phyloP scores from a whole-genome alignment of 2,329 filamentous ascomycete species.

The Reticulascus tulasneorum region DNA sequence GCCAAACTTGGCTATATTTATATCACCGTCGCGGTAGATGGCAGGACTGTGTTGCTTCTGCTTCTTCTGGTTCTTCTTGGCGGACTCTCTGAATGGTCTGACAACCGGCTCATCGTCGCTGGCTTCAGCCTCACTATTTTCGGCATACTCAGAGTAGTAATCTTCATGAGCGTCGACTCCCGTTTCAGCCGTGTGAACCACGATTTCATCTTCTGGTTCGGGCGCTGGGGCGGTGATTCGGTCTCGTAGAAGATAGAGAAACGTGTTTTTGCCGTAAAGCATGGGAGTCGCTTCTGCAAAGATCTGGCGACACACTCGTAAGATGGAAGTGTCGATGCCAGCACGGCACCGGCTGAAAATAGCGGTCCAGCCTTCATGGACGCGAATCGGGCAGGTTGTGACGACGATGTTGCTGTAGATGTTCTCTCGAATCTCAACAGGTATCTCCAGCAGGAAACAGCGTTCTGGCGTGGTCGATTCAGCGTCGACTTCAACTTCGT shows the following conservation, averaged over 20 bases:
- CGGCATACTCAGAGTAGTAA: conserved; percentile 2
- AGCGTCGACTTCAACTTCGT: no score
- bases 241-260: conserved; percentile 43
- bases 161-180: conserved; percentile 11
- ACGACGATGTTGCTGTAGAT: conserved; percentile 29
- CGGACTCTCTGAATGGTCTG: not conserved
- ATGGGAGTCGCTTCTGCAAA: conserved; percentile 33
- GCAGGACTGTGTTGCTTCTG: conserved; percentile 6
- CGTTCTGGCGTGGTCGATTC: no score
- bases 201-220: conserved; percentile 15
- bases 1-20: conserved; percentile 33
- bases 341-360: conserved; percentile 22
- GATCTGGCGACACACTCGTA: conserved; percentile 30
- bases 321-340: conserved; percentile 25
- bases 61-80: not conserved
- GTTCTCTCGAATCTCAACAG: conserved; percentile 23
- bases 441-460: conserved; percentile 15
- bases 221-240: conserved; percentile 13
- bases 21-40: conserved; percentile 24
- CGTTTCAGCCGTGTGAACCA: not conserved
- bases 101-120: not conserved
- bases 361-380: conserved; percentile 28
- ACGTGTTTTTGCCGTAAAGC: conserved; percentile 45
- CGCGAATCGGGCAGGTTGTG: conserved; percentile 24
- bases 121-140: conserved; percentile 3